Conservation (phyloP, 371 early-diverging fungal species). For the Circinella minor region DNA sequence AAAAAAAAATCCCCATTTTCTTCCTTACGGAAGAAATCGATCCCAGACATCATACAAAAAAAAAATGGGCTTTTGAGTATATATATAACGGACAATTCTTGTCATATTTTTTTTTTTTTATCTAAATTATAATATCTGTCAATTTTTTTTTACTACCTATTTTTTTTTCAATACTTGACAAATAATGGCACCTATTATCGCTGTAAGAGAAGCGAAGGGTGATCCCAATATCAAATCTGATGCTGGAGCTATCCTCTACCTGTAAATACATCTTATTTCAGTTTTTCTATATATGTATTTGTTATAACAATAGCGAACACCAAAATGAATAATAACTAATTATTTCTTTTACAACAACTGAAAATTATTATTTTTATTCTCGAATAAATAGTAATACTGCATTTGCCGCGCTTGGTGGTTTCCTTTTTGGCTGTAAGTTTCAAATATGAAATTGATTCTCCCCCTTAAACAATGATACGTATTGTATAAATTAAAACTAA, state of each 20-base stretch:
- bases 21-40: conserved; percentile 8
- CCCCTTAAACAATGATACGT: too few relatives aligned
- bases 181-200: conserved; percentile 31
- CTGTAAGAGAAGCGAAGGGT: conserved; percentile 22
- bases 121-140: conserved; percentile 1
- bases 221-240: conserved; percentile 38
- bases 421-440: conserved; percentile 42
- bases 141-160: conserved; percentile 1
- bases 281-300: not conserved
- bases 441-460: too few relatives aligned
- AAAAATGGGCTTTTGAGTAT: not conserved
- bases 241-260: conserved; percentile 30
- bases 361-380: not conserved
- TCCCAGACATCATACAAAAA: not conserved
- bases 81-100: not conserved
- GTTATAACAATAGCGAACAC: too few relatives aligned
- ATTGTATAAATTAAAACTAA: too few relatives aligned
- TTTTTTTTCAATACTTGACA: not conserved
- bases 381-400: conserved; percentile 31
- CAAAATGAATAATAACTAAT: too few relatives aligned
- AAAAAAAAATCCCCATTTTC: not conserved
- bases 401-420: conserved; percentile 41
- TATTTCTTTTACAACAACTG: not conserved
- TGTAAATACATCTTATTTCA: conserved; percentile 18
- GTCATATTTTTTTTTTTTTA: not conserved